Evolutionary conservation across 139 green algal genomes (phyloP).

Genomic region (Pedinophyceae sp.): DNA sequence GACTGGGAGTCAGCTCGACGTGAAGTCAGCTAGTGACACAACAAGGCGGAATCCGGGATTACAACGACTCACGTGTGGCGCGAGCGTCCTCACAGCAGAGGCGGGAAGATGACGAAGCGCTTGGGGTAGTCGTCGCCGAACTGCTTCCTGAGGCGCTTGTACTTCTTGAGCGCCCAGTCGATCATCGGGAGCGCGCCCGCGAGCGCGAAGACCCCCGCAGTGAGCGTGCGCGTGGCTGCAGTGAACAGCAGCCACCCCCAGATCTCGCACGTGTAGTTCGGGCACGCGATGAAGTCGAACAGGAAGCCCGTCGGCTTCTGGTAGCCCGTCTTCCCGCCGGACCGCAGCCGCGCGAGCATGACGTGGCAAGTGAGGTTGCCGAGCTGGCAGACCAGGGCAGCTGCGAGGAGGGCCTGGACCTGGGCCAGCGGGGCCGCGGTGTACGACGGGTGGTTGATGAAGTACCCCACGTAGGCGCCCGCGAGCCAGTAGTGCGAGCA

Average conservation of each 20-base stretch:
- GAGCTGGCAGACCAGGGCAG: constrained; percentile 48
- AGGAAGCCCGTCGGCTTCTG: constrained; percentile 71
- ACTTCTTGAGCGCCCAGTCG: constrained; percentile 81
- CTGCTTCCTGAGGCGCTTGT: constrained; percentile 72
- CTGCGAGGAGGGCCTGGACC: constrained; percentile 16
- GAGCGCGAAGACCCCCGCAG: constrained; percentile 63
- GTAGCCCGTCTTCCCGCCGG: constrained; percentile 59
- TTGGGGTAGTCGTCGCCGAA: constrained; percentile 58
- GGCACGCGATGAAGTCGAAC: constrained; percentile 91
- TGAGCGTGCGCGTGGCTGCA: constrained; percentile 54
- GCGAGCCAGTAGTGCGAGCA: constrained; percentile 91
- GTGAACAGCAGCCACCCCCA: constrained; percentile 80
- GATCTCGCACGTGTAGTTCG: constrained; percentile 92
- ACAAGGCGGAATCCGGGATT: too few relatives aligned
- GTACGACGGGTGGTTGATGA: constrained; percentile 95
- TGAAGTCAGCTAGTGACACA: too few relatives aligned
- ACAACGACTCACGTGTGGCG: too few relatives aligned
- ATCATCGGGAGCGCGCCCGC: constrained; percentile 40
- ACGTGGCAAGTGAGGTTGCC: constrained; percentile 72
- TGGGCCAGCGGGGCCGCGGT: constrained; percentile 39
- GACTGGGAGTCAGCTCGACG: too few relatives aligned
- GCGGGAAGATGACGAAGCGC: constrained; percentile 83
- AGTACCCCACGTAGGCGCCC: constrained; percentile 82
- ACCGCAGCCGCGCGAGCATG: constrained; percentile 66
- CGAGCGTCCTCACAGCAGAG: constrained; percentile 65